phyloP scores from a whole-genome alignment of 2,329 filamentous ascomycete genomes.

The Ilyonectria sp. region DNA sequence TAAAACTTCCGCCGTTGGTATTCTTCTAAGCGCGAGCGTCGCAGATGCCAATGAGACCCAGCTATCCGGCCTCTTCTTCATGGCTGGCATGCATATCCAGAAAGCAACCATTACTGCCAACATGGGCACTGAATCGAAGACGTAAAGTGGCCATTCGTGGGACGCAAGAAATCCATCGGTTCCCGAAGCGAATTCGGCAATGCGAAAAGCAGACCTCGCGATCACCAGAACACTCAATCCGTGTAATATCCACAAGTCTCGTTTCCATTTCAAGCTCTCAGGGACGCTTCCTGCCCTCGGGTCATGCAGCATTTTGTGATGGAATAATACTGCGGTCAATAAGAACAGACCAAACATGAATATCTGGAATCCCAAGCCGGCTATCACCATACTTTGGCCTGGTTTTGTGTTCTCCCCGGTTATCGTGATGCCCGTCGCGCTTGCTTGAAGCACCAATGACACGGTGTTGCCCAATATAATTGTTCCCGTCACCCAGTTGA shows the following conservation, averaged over 20 bases:
- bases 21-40: not conserved
- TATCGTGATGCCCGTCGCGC: not conserved
- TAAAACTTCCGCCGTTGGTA: not conserved
- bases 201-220: not conserved
- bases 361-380: not conserved
- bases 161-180: not conserved
- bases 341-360: not conserved
- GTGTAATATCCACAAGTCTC: not conserved
- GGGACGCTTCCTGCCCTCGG: not conserved
- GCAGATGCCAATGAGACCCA: conserved; percentile 2
- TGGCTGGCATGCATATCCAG: not conserved
- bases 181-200: not conserved
- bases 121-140: not conserved
- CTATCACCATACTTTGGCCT: not conserved
- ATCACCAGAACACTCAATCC: not conserved
- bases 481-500: not conserved
- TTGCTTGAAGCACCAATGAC: not conserved
- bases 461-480: not conserved
- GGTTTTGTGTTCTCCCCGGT: not conserved
- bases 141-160: not conserved
- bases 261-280: not conserved
- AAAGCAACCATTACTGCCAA: not conserved
- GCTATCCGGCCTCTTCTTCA: not conserved
- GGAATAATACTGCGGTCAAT: not conserved
- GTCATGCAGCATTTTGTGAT: not conserved